phyloP scores from a whole-genome alignment of 176 grass and related monocot species.

The Urochloa ruziziensis region DNA sequence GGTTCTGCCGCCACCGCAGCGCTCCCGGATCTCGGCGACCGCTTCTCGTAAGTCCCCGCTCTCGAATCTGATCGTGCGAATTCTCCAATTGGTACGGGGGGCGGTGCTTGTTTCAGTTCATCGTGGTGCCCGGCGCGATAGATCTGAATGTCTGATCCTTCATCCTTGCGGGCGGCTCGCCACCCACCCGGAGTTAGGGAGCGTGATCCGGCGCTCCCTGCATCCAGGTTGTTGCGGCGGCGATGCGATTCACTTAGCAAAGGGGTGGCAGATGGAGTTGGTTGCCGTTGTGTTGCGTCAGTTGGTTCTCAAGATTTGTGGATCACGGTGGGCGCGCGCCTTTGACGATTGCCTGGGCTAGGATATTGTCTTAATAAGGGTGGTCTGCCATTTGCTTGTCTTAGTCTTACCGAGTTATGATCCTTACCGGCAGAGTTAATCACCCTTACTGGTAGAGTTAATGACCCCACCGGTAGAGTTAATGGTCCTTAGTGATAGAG shows the following conservation, averaged over 20 bases:
- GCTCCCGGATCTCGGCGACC: background rate
- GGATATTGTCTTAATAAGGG: background rate
- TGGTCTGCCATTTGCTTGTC: background rate
- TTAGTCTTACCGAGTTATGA: background rate
- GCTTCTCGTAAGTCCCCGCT: background rate
- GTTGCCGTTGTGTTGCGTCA: background rate
- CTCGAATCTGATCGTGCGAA: background rate
- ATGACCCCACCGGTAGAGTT: background rate
- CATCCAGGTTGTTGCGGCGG: background rate
- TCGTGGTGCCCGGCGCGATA: background rate
- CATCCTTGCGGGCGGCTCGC: background rate
- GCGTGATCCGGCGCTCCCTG: background rate
- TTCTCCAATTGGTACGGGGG: background rate
- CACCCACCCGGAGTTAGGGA: background rate
- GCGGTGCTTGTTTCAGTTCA: background rate
- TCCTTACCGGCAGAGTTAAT: background rate
- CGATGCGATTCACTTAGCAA: background rate
- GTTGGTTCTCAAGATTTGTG: background rate
- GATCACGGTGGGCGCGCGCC: background rate
- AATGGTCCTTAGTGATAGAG: background rate
- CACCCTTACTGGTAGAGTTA: background rate
- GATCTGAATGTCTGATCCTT: too few relatives aligned
- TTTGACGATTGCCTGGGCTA: background rate
- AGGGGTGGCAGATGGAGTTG: background rate
- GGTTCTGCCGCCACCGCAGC: background rate